Evolutionary conservation across 441 rosid genomes (phyloP).

Genomic region (Gossypium trilobum): DNA sequence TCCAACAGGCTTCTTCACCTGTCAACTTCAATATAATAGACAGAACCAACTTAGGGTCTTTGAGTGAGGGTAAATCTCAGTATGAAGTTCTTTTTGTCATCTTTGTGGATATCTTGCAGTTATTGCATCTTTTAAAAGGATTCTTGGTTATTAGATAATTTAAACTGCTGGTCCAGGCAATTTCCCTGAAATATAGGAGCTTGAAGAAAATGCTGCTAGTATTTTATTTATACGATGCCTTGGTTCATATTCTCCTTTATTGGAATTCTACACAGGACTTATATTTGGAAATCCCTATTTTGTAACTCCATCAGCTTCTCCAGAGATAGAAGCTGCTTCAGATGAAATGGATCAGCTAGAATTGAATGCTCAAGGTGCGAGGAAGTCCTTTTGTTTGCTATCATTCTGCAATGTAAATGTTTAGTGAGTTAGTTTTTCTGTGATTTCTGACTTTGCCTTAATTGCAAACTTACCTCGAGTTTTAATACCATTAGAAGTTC

Average conservation of each 20-base stretch:
- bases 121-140: neutral
- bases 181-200: constrained; percentile 4
- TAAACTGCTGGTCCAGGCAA: neutral
- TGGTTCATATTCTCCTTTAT: constrained; percentile 8
- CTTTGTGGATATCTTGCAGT: neutral
- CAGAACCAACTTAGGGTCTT: constrained; percentile 55
- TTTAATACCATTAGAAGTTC: neutral
- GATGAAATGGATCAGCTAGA: constrained; percentile 56
- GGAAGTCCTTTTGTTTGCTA: constrained; percentile 18
- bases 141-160: neutral
- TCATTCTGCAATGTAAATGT: constrained; percentile 7
- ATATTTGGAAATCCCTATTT: constrained; percentile 55
- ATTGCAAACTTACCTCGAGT: constrained; percentile 1
- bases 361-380: constrained; percentile 62
- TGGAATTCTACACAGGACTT: constrained; percentile 38
- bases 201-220: neutral
- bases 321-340: constrained; percentile 45
- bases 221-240: neutral
- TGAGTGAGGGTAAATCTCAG: constrained; percentile 58
- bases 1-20: constrained; percentile 41
- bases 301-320: constrained; percentile 58
- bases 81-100: neutral
- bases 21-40: constrained; percentile 52
- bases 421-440: neutral
- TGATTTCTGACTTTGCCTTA: constrained; percentile 2